Evolutionary conservation across 352 stramenopile species (phyloP).

Genomic region (Saprolegnia parasitica): DNA sequence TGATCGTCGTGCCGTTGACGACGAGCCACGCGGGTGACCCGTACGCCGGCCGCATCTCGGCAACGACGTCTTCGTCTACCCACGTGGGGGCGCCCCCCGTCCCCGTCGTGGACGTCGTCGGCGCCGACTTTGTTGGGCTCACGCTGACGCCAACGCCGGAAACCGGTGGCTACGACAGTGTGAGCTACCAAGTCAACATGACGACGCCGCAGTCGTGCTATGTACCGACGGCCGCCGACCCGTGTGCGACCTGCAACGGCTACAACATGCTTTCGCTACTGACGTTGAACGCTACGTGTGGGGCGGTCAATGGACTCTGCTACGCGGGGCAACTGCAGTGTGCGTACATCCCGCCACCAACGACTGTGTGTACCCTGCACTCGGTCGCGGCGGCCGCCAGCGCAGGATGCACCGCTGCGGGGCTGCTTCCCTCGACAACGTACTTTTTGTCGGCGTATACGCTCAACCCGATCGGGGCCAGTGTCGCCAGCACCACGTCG

Average conservation of each 20-base stretch:
- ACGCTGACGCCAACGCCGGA: neutral
- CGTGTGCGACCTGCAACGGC: constrained; percentile 2
- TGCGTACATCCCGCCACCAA: neutral
- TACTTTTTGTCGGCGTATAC: neutral
- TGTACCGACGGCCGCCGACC: neutral
- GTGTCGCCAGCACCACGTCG: neutral
- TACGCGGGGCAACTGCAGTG: neutral
- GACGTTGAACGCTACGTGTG: neutral
- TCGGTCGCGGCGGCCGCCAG: neutral
- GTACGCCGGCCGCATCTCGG: neutral
- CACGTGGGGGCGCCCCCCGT: neutral
- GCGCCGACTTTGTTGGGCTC: neutral
- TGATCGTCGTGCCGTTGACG: constrained; percentile 7
- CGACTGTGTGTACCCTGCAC: neutral
- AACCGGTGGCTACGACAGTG: neutral
- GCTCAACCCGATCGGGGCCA: constrained; percentile 3
- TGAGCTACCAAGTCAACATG: neutral
- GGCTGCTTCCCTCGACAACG: neutral
- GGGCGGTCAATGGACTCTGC: neutral
- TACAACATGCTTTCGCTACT: neutral
- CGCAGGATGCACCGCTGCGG: neutral
- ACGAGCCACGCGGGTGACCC: neutral
- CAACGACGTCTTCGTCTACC: neutral
- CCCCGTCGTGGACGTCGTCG: neutral
- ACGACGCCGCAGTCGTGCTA: neutral